Evolutionary conservation across 2,329 filamentous ascomycete species (phyloP).

Genomic region (Nannizzia gypsea): DNA sequence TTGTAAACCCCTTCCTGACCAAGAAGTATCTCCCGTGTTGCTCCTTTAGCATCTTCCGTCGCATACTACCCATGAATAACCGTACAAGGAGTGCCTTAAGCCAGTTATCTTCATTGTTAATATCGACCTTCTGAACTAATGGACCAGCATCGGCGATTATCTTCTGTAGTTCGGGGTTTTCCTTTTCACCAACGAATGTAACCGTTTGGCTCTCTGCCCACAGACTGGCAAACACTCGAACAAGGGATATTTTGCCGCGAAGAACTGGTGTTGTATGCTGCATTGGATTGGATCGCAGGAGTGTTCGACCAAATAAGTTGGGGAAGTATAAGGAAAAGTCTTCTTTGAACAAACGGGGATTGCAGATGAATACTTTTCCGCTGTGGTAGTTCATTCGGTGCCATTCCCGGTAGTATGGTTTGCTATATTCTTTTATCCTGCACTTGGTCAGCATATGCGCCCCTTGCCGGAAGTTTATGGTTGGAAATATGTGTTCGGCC

Average conservation of each 20-base stretch:
- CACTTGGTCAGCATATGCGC: constrained; percentile 7
- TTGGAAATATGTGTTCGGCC: background rate
- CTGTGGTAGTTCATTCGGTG: constrained; percentile 67
- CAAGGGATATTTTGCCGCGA: constrained; percentile 60
- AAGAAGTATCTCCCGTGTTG: constrained; percentile 50
- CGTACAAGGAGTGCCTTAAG: constrained; percentile 49
- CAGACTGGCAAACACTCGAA: constrained; percentile 66
- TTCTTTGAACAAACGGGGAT: constrained; percentile 68
- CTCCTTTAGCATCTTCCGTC: constrained; percentile 36
- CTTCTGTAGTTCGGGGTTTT: constrained; percentile 59
- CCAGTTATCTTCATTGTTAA: constrained; percentile 78
- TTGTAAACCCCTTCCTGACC: constrained; percentile 45
- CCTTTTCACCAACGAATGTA: constrained; percentile 54
- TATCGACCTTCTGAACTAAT: constrained; percentile 61
- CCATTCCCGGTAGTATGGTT: constrained; percentile 95
- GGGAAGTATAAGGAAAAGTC: constrained; percentile 85
- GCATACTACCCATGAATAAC: constrained; percentile 42
- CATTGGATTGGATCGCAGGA: constrained; percentile 46
- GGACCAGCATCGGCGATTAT: constrained; percentile 44
- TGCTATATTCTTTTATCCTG: constrained; percentile 62
- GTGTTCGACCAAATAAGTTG: constrained; percentile 71
- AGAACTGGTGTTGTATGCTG: constrained; percentile 66
- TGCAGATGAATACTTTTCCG: constrained; percentile 85
- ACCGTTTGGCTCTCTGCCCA: constrained; percentile 77
- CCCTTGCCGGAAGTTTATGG: background rate